Conservation (phyloP, 2,329 filamentous ascomycete species). For the Purpureocillium takamizusanense region DNA sequence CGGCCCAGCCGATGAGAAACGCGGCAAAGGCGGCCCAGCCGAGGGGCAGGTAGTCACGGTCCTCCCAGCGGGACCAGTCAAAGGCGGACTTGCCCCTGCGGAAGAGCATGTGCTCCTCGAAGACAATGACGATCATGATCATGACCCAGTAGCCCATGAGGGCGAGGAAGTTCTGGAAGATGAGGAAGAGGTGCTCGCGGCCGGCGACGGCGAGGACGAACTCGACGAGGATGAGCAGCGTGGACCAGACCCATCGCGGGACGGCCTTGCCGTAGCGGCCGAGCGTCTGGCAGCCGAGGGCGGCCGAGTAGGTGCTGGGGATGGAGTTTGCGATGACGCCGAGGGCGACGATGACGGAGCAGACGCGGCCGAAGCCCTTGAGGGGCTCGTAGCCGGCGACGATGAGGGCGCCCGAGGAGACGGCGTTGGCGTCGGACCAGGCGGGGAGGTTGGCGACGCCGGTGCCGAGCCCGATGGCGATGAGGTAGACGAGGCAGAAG, state of each 20-base stretch:
- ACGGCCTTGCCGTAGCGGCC: constrained; percentile 42
- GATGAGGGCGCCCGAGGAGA: constrained; percentile 46
- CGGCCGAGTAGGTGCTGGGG: constrained; percentile 47
- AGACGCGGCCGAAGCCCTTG: constrained; percentile 46
- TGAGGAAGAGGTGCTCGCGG: constrained; percentile 42
- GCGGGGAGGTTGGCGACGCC: constrained; percentile 38
- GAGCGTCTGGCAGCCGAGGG: constrained; percentile 50
- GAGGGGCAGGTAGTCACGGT: constrained; percentile 31
- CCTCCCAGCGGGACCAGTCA: constrained; percentile 37
- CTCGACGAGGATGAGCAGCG: constrained; percentile 43
- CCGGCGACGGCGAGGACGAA: constrained; percentile 47
- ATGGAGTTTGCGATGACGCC: constrained; percentile 47
- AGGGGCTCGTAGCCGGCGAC: constrained; percentile 44
- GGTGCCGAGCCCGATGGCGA: constrained; percentile 42
- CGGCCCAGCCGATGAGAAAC: constrained; percentile 33
- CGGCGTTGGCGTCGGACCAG: constrained; percentile 42
- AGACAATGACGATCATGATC: constrained; percentile 39
- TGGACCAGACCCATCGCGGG: constrained; percentile 44
- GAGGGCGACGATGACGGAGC: constrained; percentile 45
- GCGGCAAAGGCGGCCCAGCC: constrained; percentile 34
- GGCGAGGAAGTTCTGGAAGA: constrained; percentile 43
- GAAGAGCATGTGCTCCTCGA: constrained; percentile 34
- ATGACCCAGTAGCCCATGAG: constrained; percentile 48
- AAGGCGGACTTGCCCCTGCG: constrained; percentile 25
- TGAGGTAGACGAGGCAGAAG: constrained; percentile 61